Conservation (phyloP, 2,329 filamentous ascomycete species). For the Microdochium bolleyi region DNA sequence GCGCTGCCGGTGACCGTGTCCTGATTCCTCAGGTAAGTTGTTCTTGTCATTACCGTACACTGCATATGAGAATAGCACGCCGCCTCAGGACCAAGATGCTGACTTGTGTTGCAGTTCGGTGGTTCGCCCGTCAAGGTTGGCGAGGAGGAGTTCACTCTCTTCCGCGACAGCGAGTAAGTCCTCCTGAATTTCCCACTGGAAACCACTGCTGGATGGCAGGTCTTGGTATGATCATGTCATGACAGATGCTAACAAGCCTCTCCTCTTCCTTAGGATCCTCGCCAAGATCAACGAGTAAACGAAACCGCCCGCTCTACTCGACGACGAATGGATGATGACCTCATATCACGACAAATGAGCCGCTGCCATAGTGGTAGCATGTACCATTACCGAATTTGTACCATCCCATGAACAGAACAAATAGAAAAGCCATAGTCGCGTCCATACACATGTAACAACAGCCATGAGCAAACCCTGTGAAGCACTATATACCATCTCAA, state of each 20-base stretch:
- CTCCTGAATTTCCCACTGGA: conserved; percentile 1
- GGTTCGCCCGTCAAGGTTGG: conserved; percentile 95
- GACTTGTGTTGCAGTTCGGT: conserved; percentile 57
- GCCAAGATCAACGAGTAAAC: conserved; percentile 98
- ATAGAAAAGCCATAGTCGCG: background rate
- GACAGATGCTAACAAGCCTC: background rate
- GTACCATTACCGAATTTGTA: background rate
- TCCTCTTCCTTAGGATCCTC: conserved; percentile 58
- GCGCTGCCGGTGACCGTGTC: conserved; percentile 79
- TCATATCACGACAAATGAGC: background rate
- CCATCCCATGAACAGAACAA: background rate
- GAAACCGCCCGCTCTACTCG: conserved; percentile 1
- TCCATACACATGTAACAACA: background rate
- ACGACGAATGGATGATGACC: conserved; percentile 5
- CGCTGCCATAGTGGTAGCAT: background rate
- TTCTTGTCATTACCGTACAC: background rate
- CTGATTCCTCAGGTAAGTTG: conserved; percentile 81
- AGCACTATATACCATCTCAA: background rate
- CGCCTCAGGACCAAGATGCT: too few relatives aligned
- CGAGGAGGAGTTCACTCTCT: conserved; percentile 92
- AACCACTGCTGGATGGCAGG: too few relatives aligned
- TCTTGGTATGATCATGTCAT: conserved; percentile 8
- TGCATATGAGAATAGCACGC: too few relatives aligned
- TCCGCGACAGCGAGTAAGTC: conserved; percentile 96
- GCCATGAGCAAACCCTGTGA: background rate